Percentiles rank a stretch among this genome's conserved stretches.
phyloP scores from a whole-genome alignment of 768 basidiomycete genomes.

The Phylloporus arenicola region DNA sequence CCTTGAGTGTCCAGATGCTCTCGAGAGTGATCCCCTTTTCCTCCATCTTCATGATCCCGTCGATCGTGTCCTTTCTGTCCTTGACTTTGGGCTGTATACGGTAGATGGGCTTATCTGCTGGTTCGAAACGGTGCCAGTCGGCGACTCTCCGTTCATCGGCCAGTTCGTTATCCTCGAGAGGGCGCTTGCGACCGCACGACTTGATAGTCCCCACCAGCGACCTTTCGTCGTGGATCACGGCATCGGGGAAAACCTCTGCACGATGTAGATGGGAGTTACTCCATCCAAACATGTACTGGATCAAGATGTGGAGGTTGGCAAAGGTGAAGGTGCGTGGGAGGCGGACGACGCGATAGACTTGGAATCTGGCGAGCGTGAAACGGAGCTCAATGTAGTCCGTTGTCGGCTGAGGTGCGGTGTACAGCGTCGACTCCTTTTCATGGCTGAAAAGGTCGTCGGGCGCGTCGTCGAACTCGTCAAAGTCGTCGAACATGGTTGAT shows the following conservation, averaged over 20 bases:
- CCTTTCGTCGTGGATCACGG: constrained; percentile 15
- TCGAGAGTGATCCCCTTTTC: constrained; percentile 19
- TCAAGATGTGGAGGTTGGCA: constrained; percentile 25
- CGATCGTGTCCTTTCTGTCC: constrained; percentile 3
- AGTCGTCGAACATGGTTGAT: constrained; percentile 8
- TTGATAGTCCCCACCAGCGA: constrained; percentile 17
- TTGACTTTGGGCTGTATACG: constrained; percentile 9
- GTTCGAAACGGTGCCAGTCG: constrained; percentile 15
- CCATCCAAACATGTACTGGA: constrained; percentile 32
- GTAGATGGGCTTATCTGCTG: constrained; percentile 15
- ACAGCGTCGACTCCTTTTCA: background rate
- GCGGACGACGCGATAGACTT: constrained; percentile 22
- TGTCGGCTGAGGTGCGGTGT: constrained; percentile 12
- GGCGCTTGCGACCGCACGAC: constrained; percentile 16
- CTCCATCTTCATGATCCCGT: constrained; percentile 13
- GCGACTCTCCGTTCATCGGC: constrained; percentile 1
- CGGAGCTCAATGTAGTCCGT: constrained; percentile 24
- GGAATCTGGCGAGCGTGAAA: constrained; percentile 26
- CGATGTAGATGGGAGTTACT: constrained; percentile 20
- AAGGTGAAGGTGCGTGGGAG: constrained; percentile 28
- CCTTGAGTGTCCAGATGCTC: constrained; percentile 23
- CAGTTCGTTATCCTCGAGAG: constrained; percentile 14
- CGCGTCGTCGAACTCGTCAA: background rate
- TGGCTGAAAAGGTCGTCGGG: background rate
- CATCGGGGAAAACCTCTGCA: constrained; percentile 19